phyloP scores from a whole-genome alignment of 2,329 filamentous ascomycete species.

The Xylaria sp. region DNA sequence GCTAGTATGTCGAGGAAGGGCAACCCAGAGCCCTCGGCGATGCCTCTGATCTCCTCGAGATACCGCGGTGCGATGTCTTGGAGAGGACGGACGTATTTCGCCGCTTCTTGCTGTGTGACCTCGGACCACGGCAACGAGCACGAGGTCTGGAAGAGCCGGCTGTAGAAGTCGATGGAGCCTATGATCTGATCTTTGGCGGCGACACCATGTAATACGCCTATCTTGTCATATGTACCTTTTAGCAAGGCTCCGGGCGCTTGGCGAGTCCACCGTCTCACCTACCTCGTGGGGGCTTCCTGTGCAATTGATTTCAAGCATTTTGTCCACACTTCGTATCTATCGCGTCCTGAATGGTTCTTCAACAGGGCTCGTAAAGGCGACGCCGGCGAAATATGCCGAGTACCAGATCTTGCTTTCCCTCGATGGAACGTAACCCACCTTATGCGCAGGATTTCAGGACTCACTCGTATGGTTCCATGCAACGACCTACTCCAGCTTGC shows the following conservation, averaged over 20 bases:
- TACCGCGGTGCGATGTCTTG: conserved; percentile 52
- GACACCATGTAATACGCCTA: conserved; percentile 52
- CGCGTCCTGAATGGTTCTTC: too few relatives aligned
- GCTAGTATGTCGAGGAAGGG: conserved; percentile 65
- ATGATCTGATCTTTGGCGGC: conserved; percentile 48
- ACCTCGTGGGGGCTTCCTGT: conserved; percentile 32
- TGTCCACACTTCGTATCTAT: neutral
- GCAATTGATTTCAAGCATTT: conserved; percentile 39
- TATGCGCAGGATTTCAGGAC: neutral
- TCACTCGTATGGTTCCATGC: neutral
- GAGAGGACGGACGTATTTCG: conserved; percentile 59
- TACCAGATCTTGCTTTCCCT: neutral
- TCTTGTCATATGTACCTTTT: conserved; percentile 40
- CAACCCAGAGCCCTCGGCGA: conserved; percentile 62
- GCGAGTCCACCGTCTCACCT: conserved; percentile 7
- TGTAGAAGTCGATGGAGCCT: conserved; percentile 53
- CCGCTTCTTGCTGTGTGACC: conserved; percentile 51
- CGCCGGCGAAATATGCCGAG: neutral
- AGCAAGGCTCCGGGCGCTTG: conserved; percentile 23
- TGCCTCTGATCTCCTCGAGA: conserved; percentile 60
- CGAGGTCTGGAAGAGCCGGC: conserved; percentile 49
- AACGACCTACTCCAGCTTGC: neutral
- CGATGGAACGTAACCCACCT: neutral
- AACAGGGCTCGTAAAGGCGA: too few relatives aligned
- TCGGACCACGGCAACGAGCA: conserved; percentile 51